Conservation (phyloP, 352 stramenopile species). For the Phytopythium kandeliae region DNA sequence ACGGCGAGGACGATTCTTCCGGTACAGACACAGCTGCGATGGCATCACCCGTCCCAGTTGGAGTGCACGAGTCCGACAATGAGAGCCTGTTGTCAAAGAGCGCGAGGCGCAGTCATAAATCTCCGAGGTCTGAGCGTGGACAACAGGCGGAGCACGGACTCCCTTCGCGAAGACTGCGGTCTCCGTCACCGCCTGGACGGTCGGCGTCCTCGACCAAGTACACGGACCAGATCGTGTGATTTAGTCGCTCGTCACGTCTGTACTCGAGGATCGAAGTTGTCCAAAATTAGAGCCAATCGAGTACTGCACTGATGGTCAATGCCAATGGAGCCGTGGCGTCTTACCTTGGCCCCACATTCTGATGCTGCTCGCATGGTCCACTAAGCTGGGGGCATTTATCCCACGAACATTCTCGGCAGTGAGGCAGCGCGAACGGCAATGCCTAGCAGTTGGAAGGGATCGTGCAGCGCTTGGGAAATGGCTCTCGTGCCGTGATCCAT, state of each 20-base stretch:
- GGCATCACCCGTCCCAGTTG: neutral
- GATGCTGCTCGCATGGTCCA: neutral
- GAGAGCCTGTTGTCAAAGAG: neutral
- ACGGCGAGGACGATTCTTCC: neutral
- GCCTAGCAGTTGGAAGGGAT: neutral
- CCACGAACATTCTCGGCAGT: neutral
- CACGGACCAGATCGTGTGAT: constrained; percentile 3
- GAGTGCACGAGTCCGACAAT: neutral
- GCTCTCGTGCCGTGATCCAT: neutral
- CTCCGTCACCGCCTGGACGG: neutral
- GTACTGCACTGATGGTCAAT: no score
- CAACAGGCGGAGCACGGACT: neutral
- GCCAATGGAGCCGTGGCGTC: no score
- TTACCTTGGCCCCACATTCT: neutral
- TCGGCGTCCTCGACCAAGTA: neutral
- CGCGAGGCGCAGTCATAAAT: neutral
- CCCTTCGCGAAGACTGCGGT: neutral
- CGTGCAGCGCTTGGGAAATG: neutral
- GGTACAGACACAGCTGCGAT: neutral
- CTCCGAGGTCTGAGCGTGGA: neutral
- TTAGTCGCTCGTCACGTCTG: neutral
- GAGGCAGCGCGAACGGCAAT: neutral
- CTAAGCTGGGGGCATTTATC: neutral
- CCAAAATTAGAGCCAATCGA: constrained; percentile 3
- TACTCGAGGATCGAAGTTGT: neutral